phyloP scores from a whole-genome alignment of 139 green algal genomes.

The Parachlorella kessleri region DNA sequence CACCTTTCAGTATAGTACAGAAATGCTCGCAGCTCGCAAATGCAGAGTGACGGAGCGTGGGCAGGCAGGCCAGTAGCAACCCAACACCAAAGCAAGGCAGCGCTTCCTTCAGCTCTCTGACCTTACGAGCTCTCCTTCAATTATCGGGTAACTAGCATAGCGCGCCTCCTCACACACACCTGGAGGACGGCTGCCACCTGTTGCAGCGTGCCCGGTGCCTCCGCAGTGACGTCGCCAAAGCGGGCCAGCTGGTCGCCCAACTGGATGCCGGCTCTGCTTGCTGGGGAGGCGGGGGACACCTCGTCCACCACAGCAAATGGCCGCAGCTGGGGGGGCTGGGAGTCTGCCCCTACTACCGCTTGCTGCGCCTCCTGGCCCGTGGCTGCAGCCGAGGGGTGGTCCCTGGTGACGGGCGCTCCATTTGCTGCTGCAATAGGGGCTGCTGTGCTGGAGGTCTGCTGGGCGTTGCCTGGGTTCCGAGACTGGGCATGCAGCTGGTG shows the following conservation, averaged over 20 bases:
- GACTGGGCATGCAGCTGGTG: conserved; percentile 59
- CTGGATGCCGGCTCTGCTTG: conserved; percentile 60
- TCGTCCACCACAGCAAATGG: conserved; percentile 87
- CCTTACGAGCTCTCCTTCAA: no score
- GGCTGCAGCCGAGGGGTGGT: not conserved
- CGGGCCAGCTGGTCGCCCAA: conserved; percentile 65
- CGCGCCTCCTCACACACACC: conserved; percentile 10
- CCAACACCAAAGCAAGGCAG: no score
- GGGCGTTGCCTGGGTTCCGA: conserved; percentile 13
- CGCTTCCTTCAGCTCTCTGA: no score
- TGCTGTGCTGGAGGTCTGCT: not conserved
- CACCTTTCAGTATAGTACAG: no score
- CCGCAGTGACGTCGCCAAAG: conserved; percentile 51
- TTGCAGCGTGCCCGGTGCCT: conserved; percentile 25
- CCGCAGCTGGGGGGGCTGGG: not conserved
- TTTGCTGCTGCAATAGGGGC: not conserved
- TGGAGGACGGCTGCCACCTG: conserved; percentile 40
- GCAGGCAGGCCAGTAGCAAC: no score
- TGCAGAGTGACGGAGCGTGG: no score
- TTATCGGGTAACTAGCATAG: no score
- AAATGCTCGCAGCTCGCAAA: no score
- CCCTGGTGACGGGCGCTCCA: no score
- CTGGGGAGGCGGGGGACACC: conserved; percentile 62
- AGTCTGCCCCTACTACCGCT: not conserved
- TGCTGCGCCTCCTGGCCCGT: not conserved